Conservation (phyloP, 306 rosid genomes). For the Gastrolobium bilobum region DNA sequence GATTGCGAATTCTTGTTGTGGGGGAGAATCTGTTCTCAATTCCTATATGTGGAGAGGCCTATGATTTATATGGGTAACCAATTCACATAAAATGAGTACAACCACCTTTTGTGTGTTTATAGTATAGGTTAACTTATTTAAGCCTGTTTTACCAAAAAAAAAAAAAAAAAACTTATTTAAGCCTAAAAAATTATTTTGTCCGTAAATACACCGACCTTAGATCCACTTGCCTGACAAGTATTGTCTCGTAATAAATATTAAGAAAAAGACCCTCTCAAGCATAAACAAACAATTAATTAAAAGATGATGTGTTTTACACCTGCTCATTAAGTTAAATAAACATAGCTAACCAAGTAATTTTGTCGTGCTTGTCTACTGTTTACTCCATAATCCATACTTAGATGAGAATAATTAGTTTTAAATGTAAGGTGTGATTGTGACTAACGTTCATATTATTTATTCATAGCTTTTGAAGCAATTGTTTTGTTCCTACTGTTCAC, state of each 20-base stretch:
- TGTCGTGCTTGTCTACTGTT: conserved; percentile 1
- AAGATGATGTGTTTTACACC: neutral
- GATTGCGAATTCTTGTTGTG: too few species aligned
- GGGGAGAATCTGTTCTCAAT: too few species aligned
- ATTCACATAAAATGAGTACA: too few species aligned
- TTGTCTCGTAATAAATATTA: neutral
- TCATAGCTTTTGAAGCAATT: neutral
- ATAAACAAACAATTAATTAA: neutral
- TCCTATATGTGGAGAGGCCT: too few species aligned
- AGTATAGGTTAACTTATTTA: too few species aligned
- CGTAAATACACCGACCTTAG: neutral
- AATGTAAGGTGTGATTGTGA: conserved; percentile 9
- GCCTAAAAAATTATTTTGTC: neutral
- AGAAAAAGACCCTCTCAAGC: neutral
- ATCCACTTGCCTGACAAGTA: neutral
- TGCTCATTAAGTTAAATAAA: neutral
- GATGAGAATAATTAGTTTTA: conserved; percentile 1
- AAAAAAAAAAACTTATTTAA: too few species aligned
- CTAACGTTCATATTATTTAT: too few species aligned
- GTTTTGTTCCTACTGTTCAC: neutral
- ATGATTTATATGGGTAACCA: too few species aligned
- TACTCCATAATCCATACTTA: neutral
- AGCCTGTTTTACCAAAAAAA: too few species aligned
- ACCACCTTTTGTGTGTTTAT: too few species aligned
- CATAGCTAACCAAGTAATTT: neutral